Evolutionary conservation across 257 asterid genomes (phyloP).

Genomic region (Anisodus tanguticus): DNA sequence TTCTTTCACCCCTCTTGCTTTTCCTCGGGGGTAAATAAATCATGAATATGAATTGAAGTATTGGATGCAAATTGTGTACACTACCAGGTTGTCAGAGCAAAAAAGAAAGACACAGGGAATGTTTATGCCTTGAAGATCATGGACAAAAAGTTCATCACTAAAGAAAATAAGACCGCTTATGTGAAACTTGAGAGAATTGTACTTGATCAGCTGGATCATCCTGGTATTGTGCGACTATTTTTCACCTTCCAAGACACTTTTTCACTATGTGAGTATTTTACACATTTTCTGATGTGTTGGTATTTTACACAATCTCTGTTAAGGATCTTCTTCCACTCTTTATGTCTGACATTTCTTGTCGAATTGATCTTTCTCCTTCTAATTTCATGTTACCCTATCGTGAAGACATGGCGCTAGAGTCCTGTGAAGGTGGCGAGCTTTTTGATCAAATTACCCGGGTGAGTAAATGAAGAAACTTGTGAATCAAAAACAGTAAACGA

Average conservation of each 20-base stretch:
- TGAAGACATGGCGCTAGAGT: conserved; percentile 97
- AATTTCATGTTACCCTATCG: conserved; percentile 38
- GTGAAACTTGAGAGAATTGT: conserved; percentile 96
- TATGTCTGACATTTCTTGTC: conserved; percentile 24
- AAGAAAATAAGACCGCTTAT: conserved; percentile 97
- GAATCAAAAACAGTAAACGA: not conserved
- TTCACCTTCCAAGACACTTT: conserved; percentile 93
- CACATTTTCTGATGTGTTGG: not conserved
- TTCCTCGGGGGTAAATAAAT: not conserved
- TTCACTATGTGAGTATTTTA: conserved; percentile 78
- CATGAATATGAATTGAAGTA: not conserved
- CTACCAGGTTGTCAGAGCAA: conserved; percentile 91
- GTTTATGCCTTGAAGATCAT: conserved; percentile 96
- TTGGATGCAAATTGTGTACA: conserved; percentile 5
- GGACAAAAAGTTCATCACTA: conserved; percentile 97
- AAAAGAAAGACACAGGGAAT: conserved; percentile 84
- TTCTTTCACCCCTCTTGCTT: not conserved
- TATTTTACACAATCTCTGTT: conserved; percentile 17
- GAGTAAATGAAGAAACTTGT: conserved; percentile 34
- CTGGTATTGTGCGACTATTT: conserved; percentile 84
- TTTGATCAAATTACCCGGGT: conserved; percentile 97
- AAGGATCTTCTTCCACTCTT: not conserved
- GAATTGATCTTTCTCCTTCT: conserved; percentile 26
- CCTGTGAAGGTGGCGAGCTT: conserved; percentile 99
- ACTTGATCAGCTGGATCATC: conserved; percentile 95